Base-by-base conservation (phyloP, 805 yeast species). In the Saturnispora galanensis region DNA sequence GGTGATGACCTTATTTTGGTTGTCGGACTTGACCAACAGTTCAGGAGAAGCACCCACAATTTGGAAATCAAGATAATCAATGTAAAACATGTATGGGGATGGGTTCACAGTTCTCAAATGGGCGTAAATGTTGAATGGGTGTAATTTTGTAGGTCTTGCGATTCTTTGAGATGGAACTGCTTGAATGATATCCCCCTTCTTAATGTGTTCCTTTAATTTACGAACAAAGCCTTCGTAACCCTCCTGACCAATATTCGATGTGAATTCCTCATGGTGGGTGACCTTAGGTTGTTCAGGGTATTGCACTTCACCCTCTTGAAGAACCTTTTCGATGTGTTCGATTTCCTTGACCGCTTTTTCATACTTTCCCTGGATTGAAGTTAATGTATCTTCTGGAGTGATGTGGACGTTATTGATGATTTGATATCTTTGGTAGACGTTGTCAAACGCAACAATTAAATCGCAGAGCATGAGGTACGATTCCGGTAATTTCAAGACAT, bases 31-130 rank as follows among this genome's bases (percentile, higher is more conserved):
- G 45, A 90, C 97, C 46, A 93, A 70, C 45, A 90, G 67, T 62
- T 93, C 98, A 2, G 99, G 99, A 10, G 96, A 87, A 0, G 99
- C 99, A 39, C 99, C 98, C 45, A 93, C 90, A 39, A 93, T 75
- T 63, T 89, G 96, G 70, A 90, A 93, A 54, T 87, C 96, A 47
- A 84, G 61, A 56, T 85, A 83, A 61, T 93, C 97, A 52, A 93
- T 80, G 65, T 88, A 93, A 62, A 93, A 93, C 72, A 93, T 73
- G 63, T 93, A 93, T 26, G 99, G 99, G 2, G 97, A 87, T 10
- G 99, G 98, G 65, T 93, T 93, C 39, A 93, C 97, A 0, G 96
- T 84, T 60, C 98, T 76, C 56, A 93, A 72, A 59, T 90, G 97
- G 53, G 95, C 81, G 67, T 90, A 93, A 39, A 93, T 84, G 66